Percentiles rank a stretch among this genome's conserved stretches.
Evolutionary conservation across 257 asterid species (phyloP).

Genomic region (Jacaranda mimosifolia): DNA sequence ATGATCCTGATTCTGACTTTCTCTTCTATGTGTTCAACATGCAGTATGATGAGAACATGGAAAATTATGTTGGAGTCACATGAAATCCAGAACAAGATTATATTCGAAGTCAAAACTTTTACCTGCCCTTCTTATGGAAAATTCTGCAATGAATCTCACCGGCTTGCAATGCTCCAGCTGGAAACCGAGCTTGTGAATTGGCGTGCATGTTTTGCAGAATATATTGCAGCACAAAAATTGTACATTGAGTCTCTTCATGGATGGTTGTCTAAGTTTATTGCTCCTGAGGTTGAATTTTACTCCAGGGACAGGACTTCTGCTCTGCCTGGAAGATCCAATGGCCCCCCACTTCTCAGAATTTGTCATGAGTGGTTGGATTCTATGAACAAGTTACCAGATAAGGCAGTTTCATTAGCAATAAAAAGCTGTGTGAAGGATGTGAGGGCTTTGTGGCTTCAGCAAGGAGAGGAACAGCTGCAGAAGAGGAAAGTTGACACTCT

Average conservation of each 20-base stretch:
- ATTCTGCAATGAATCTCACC: slow-evolving; percentile 86
- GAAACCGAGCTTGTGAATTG: slow-evolving; percentile 88
- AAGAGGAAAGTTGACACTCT: slow-evolving; percentile 79
- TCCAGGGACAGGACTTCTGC: background rate
- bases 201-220: slow-evolving; percentile 74
- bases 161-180: slow-evolving; percentile 83
- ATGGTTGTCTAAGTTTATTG: slow-evolving; percentile 71
- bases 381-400: slow-evolving; percentile 69
- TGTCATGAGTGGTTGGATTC: slow-evolving; percentile 74
- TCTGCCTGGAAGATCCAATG: background rate
- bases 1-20: slow-evolving; percentile 3
- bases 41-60: slow-evolving; percentile 84
- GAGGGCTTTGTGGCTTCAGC: slow-evolving; percentile 82
- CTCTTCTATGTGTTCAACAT: slow-evolving; percentile 25
- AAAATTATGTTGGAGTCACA: slow-evolving; percentile 78
- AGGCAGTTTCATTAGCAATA: slow-evolving; percentile 63
- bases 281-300: slow-evolving; percentile 44
- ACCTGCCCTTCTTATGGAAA: slow-evolving; percentile 80
- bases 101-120: slow-evolving; percentile 73
- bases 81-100: slow-evolving; percentile 88
- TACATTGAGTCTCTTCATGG: slow-evolving; percentile 72
- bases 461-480: slow-evolving; percentile 85
- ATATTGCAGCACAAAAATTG: slow-evolving; percentile 65
- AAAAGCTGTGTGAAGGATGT: slow-evolving; percentile 81
- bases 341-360: slow-evolving; percentile 54